These are phyloP conservation scores for Xylariaceae sp. DNA, from an alignment of 2,329 filamentous ascomycete species.

Conservation along the genomic window DNA sequence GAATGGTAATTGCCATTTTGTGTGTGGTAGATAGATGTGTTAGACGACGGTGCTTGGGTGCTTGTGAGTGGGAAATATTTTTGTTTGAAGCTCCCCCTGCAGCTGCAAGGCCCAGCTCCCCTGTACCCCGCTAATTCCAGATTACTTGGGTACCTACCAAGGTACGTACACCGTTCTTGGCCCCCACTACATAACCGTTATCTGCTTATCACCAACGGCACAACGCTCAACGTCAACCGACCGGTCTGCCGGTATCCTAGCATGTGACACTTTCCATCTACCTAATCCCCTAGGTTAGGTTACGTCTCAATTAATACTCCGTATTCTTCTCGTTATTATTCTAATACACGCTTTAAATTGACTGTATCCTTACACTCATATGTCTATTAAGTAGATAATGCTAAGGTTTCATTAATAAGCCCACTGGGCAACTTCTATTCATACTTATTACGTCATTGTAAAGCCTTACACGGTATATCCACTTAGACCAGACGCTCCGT, in stretches of 20 bases:
- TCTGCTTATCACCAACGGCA: constrained; percentile 6
- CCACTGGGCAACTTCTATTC: background rate
- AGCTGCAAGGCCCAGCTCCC: background rate
- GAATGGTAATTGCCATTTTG: constrained; percentile 41
- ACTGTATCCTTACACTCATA: background rate
- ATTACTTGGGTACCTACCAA: no score
- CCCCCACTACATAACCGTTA: background rate
- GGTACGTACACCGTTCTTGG: no score
- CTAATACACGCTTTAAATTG: background rate
- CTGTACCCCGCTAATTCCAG: constrained; percentile 18
- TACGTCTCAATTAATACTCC: no score
- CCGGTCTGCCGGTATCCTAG: background rate
- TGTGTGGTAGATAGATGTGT: background rate
- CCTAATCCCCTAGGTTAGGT: background rate
- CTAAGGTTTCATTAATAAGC: background rate
- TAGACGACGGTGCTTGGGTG: background rate
- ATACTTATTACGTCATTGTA: constrained; percentile 25
- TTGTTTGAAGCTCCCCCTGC: constrained; percentile 20
- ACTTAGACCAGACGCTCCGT: background rate
- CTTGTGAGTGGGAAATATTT: constrained; percentile 10
- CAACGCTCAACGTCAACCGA: background rate
- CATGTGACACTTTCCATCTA: background rate
- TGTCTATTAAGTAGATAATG: background rate
- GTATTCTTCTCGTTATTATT: background rate
- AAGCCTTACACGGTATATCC: background rate